Evolutionary conservation across 441 rosid species (phyloP).

Genomic region (Euphorbia corollata): DNA sequence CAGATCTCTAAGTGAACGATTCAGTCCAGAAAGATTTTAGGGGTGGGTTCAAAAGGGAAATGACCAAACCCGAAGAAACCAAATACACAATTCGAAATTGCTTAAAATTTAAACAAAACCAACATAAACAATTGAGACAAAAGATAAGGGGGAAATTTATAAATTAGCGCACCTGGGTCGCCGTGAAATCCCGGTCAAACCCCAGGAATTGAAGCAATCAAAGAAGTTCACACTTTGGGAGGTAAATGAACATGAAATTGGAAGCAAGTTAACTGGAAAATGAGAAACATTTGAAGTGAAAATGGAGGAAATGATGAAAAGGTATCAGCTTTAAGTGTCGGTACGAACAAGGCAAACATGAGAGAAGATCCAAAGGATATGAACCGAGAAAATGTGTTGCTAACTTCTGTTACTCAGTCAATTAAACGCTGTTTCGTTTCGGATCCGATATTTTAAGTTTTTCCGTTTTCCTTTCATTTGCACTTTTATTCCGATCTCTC

Average conservation of each 20-base stretch:
- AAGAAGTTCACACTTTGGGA: conserved; percentile 1
- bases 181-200: conserved; percentile 15
- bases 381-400: not conserved
- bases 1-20: conserved; percentile 22
- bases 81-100: conserved; percentile 3
- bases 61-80: not conserved
- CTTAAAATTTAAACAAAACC: not conserved
- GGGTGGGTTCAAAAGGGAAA: not conserved
- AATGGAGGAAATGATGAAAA: conserved; percentile 9
- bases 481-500: not conserved
- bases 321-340: conserved; percentile 9
- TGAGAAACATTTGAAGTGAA: not conserved
- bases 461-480: not conserved
- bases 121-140: not conserved
- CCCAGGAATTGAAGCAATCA: conserved; percentile 11
- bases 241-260: conserved; percentile 1
- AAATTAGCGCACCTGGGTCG: conserved; percentile 12
- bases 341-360: conserved; percentile 14
- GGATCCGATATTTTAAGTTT: not conserved
- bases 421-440: conserved; percentile 10
- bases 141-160: not conserved
- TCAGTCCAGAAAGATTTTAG: not conserved
- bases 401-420: not conserved
- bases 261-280: not conserved
- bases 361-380: not conserved